Evolutionary conservation across 169 alveolate genomes (phyloP), one percentile per base, ranked within the genome.

Genomic region (Amoebophrya sp.): DNA sequence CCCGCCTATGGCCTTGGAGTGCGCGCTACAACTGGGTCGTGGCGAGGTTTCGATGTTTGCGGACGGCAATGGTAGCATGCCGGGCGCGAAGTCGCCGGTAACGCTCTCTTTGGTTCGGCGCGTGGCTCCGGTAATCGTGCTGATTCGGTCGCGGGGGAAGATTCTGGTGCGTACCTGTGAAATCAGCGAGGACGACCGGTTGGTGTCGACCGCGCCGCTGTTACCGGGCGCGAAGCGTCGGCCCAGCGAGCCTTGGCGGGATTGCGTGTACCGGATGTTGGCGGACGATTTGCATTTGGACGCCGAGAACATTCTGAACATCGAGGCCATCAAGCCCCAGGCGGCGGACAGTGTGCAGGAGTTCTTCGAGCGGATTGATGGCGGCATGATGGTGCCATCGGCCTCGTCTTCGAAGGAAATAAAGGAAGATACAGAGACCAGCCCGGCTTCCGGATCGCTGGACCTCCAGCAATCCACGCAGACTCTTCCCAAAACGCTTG

Each of bases 201-300:
- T 66, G 10, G 83, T 66, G 83, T 66, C 83, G 10, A n/a, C 83
- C 35, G 1, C 83, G 83, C 83, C 83, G 83, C 32, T 66, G 29
- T 25, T 66, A 12, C 83, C 83, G 32, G 83, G 83, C 29, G 83
- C 83, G 32, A 66, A 66, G 18, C 83, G 83, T 25, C 29, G 83
- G 32, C 83, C 32, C 7, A 3, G 7, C 32, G 83, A 66, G 83
- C 83, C 83, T 2, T 66, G 83, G 83, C 83, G 83, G 10, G 83
- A 66, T 66, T 66, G 83, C 35, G 83, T 66, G 29, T 66, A 25
- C 32, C 83, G 83, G 10, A 66, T 66, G 83, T n/a, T 66, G 39
- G 83, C 83, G 29, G 83, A 66, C 35, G 83, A 66, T 25, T n/a
- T 66, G 83, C 83, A 66, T 25, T 66, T 66, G 83, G 83, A 66